phyloP scores from a whole-genome alignment of 2,329 filamentous ascomycete genomes.

The Penicillium oxalicum region DNA sequence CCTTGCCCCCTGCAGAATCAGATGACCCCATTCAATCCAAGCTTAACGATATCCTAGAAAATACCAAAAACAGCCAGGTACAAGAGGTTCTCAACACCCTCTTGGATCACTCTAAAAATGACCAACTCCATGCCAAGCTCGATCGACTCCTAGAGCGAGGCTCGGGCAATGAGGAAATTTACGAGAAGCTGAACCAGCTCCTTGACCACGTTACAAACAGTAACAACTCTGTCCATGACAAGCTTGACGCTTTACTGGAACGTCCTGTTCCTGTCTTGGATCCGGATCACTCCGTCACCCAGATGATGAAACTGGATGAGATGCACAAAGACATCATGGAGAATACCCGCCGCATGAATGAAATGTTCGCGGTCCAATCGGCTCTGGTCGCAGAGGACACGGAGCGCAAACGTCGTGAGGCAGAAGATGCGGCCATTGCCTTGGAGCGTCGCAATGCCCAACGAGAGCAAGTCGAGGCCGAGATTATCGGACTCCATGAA shows the following conservation, averaged over 20 bases:
- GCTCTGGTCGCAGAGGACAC: constrained; percentile 63
- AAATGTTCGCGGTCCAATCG: constrained; percentile 50
- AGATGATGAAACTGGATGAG: constrained; percentile 76
- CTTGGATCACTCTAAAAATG: constrained; percentile 45
- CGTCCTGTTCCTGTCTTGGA: constrained; percentile 50
- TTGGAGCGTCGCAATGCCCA: constrained; percentile 68
- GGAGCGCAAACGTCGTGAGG: constrained; percentile 69
- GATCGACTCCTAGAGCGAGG: constrained; percentile 38
- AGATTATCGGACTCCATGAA: constrained; percentile 46
- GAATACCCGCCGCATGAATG: constrained; percentile 76
- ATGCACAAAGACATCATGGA: constrained; percentile 82
- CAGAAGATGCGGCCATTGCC: constrained; percentile 73
- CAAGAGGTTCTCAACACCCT: constrained; percentile 53
- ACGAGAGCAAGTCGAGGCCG: constrained; percentile 56
- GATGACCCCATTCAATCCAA: constrained; percentile 59
- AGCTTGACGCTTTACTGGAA: constrained; percentile 43
- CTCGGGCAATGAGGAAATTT: constrained; percentile 40
- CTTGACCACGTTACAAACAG: constrained; percentile 31
- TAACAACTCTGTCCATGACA: constrained; percentile 29
- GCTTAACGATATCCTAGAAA: constrained; percentile 43
- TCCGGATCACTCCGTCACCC: constrained; percentile 63
- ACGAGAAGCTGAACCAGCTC: constrained; percentile 53
- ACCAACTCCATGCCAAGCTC: constrained; percentile 54
- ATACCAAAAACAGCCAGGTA: constrained; percentile 46
- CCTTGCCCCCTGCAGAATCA: constrained; percentile 40